Conservation (phyloP, 352 stramenopile species). For the Phytophthora sp. region DNA sequence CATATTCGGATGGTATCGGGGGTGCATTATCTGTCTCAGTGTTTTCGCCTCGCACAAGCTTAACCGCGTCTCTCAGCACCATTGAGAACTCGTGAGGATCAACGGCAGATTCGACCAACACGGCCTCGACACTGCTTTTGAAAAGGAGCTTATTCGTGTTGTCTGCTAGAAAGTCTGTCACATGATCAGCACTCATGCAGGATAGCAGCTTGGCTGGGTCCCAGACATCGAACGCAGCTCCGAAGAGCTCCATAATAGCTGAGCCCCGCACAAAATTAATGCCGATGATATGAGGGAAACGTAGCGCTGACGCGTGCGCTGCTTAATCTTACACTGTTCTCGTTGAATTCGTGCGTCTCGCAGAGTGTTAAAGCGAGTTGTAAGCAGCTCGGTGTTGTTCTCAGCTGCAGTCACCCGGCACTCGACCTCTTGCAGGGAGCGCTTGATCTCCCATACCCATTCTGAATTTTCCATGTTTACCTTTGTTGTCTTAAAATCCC, state of each 20-base stretch:
- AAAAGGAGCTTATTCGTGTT: slow-evolving; percentile 1
- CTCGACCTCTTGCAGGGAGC: slow-evolving; percentile 14
- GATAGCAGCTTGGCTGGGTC: neutral
- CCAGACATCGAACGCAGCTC: neutral
- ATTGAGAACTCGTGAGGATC: slow-evolving; percentile 3
- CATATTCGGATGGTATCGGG: neutral
- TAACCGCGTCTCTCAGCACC: neutral
- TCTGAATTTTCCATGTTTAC: slow-evolving; percentile 37
- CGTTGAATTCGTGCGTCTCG: neutral
- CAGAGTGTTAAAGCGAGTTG: neutral
- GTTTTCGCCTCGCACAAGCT: neutral
- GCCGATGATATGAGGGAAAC: slow-evolving; percentile 1
- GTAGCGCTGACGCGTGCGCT: neutral
- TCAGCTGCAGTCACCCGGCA: neutral
- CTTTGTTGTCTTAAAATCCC: slow-evolving; percentile 32
- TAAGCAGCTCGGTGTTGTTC: neutral
- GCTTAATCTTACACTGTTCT: neutral
- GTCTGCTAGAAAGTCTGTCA: slow-evolving; percentile 1
- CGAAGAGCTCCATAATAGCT: neutral
- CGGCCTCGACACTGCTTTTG: neutral
- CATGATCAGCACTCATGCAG: neutral
- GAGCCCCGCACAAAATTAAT: slow-evolving; percentile 1
- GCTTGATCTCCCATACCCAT: slow-evolving; percentile 37
- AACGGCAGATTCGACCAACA: neutral
- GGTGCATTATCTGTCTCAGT: neutral